phyloP scores from a whole-genome alignment of 768 basidiomycete genomes.

The Amanita jacksonii region DNA sequence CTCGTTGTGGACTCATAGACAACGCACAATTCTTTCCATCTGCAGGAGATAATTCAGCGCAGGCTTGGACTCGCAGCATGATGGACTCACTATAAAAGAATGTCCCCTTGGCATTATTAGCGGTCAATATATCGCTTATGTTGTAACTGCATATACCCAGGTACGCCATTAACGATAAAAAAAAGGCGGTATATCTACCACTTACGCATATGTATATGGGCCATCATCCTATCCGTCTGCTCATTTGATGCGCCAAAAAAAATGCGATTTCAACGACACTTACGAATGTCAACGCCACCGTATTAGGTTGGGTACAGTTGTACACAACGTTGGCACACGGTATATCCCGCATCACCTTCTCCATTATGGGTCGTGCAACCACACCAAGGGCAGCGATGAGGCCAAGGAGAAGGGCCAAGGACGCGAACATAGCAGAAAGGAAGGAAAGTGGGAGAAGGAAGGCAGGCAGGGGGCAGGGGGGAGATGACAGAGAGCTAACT shows the following conservation, averaged over 20 bases:
- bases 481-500: too few relatives aligned
- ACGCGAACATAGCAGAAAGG: too few relatives aligned
- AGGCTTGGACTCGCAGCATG: neutral
- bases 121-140: slow-evolving; percentile 22
- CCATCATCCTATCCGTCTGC: slow-evolving; percentile 30
- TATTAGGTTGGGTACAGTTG: slow-evolving; percentile 28
- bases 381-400: too few relatives aligned
- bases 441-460: too few relatives aligned
- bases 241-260: neutral
- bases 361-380: too few relatives aligned
- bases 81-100: slow-evolving; percentile 32
- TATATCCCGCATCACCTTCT: too few relatives aligned
- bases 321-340: too few relatives aligned
- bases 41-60: neutral
- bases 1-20: neutral
- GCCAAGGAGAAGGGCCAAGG: too few relatives aligned
- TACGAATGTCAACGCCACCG: slow-evolving; percentile 33
- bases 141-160: slow-evolving; percentile 21
- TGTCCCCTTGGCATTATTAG: slow-evolving; percentile 28
- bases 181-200: too few relatives aligned
- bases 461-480: too few relatives aligned
- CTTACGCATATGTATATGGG: slow-evolving; percentile 27
- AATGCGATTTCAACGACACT: slow-evolving; percentile 11
- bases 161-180: neutral
- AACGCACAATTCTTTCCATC: slow-evolving; percentile 14